Base-by-base conservation (phyloP, 2,329 filamentous ascomycete species). In the Pseudocercospora pini-densiflorae region DNA sequence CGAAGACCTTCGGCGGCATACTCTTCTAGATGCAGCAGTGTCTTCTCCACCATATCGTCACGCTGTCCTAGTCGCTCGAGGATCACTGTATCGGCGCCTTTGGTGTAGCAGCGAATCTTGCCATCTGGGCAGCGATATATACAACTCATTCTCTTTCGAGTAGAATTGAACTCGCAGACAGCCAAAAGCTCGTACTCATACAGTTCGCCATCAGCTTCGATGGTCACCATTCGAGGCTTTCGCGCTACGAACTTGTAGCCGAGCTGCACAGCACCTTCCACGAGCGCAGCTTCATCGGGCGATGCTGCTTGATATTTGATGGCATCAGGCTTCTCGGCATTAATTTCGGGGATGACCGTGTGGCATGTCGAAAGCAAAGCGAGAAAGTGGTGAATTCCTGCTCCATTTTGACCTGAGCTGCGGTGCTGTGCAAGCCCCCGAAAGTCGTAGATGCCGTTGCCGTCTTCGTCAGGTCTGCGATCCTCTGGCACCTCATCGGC, bases 301-400 rank as follows among this genome's bases (percentile, higher is more conserved):
- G 95, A 99, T 1, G 96, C 94, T 24, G 95, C 95, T 81, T 99
- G 96, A 74, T 99, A 99, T 80, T 96, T 98, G 84, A 99, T 97
- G 43, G 89, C 86, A 19, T 89, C 91, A 1, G 87, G 86, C 66
- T 92, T 91, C 72, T 93, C 90, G 51, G 93, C 91, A 59, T 89
- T 89, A 74, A 89, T 85, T 80, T 99, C 95, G 0, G 95, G 96
- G 75, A 99, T 99, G 71, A 99, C 95, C 0, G 95, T 99, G 79
- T 99, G 95, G 74, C 95, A 99, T 6, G 92, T 97, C 7, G 94
- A 86, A 31, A 99, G 85, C 16, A 99, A 85, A 2, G 92, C 87
- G 59, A 98, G 84, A 79, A 99, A 98, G 73, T 99, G 92, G 72
- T 97, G 84, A 69, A 92, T 92, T 23, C 83, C 84, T 27, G 83